phyloP scores from a whole-genome alignment of 108 stramenopile genomes.

The Nitzschia sp. region DNA sequence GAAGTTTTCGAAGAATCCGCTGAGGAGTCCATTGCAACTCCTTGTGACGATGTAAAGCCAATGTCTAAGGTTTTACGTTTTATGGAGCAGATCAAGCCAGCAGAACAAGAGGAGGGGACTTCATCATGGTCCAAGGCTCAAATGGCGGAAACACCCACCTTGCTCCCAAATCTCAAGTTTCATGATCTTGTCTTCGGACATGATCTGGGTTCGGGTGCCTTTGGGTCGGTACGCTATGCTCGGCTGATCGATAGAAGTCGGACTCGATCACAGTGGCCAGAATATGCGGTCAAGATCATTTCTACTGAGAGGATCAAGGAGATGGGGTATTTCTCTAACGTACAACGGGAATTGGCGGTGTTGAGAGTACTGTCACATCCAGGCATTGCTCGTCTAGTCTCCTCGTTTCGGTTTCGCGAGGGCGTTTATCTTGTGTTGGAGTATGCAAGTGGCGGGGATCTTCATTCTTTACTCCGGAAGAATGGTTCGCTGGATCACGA shows the following conservation, averaged over 20 bases:
- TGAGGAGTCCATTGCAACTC: neutral
- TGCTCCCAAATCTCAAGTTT: constrained; percentile 91
- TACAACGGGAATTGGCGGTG: constrained; percentile 92
- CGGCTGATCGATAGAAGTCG: constrained; percentile 76
- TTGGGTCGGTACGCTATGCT: constrained; percentile 89
- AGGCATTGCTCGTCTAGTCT: constrained; percentile 89
- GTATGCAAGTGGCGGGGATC: constrained; percentile 92
- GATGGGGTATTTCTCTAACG: constrained; percentile 81
- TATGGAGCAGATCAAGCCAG: constrained; percentile 66
- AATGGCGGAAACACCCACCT: constrained; percentile 79
- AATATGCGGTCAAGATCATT: constrained; percentile 94
- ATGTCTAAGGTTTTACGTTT: constrained; percentile 27
- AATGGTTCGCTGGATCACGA: constrained; percentile 90
- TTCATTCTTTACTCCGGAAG: constrained; percentile 78
- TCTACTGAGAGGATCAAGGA: constrained; percentile 77
- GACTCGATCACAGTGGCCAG: constrained; percentile 90
- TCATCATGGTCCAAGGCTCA: constrained; percentile 78
- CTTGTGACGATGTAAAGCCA: neutral
- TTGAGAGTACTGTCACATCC: constrained; percentile 88
- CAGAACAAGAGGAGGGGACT: constrained; percentile 50
- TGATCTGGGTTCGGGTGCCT: constrained; percentile 90
- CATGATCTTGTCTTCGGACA: constrained; percentile 98
- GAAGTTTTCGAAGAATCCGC: constrained; percentile 3
- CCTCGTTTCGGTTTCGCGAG: constrained; percentile 89
- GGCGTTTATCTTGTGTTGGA: constrained; percentile 96